Conservation (phyloP, 306 rosid genomes). For the Macrotyloma uniflorum region DNA sequence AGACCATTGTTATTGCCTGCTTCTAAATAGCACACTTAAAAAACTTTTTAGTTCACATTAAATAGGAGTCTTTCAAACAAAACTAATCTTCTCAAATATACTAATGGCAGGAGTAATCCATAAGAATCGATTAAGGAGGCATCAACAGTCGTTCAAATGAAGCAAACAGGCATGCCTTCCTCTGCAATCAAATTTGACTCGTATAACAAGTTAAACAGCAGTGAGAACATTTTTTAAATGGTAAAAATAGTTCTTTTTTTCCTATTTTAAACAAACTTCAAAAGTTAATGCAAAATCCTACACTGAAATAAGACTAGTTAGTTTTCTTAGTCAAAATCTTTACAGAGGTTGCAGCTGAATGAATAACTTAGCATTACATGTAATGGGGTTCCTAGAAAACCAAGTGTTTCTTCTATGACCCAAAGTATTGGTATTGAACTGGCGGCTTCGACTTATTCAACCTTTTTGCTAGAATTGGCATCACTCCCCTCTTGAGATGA, state of each 20-base stretch:
- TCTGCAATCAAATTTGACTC: neutral
- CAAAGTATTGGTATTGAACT: conserved; percentile 18
- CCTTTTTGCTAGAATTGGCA: conserved; percentile 62
- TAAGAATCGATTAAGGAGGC: neutral
- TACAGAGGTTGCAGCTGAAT: conserved; percentile 41
- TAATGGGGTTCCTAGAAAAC: conserved; percentile 36
- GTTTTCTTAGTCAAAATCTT: conserved; percentile 52
- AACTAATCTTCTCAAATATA: neutral
- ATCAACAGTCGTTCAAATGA: neutral
- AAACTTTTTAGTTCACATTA: no score
- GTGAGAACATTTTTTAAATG: neutral
- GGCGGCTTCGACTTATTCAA: conserved; percentile 49
- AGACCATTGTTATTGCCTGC: no score
- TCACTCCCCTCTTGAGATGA: conserved; percentile 58
- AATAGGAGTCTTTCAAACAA: no score
- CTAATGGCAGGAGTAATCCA: neutral
- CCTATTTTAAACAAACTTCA: neutral
- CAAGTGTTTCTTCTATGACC: conserved; percentile 24
- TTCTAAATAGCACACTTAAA: no score
- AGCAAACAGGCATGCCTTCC: neutral
- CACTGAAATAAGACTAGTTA: conserved; percentile 29
- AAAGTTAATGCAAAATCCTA: neutral
- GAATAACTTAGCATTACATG: conserved; percentile 54
- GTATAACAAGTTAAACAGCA: neutral
- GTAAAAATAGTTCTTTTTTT: neutral